Conservation (phyloP, 2,329 filamentous ascomycete species). For the Venturia oleaginea region DNA sequence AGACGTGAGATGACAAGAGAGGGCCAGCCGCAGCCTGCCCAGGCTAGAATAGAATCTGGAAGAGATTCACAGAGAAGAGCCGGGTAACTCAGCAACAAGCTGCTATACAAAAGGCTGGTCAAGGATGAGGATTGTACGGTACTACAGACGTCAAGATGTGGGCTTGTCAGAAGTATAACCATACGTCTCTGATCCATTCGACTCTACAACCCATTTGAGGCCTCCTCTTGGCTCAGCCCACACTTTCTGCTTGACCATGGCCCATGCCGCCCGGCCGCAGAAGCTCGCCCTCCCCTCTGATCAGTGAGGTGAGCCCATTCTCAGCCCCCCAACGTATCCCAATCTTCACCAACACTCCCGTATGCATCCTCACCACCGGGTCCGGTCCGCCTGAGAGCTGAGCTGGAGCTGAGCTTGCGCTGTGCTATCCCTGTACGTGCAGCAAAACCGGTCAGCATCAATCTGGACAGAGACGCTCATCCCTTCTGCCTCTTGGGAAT, state of each 20-base stretch:
- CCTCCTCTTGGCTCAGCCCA: background rate
- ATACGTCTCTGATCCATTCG: no score
- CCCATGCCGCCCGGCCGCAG: background rate
- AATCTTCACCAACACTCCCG: background rate
- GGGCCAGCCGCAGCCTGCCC: background rate
- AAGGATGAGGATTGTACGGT: background rate
- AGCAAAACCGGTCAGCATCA: background rate
- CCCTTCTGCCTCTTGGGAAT: background rate
- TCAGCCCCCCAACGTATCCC: constrained; percentile 2
- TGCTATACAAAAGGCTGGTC: background rate
- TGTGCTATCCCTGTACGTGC: background rate
- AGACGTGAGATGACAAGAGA: background rate
- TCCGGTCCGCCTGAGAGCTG: background rate
- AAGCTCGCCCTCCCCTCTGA: background rate
- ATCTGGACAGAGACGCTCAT: background rate
- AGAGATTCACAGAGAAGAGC: background rate
- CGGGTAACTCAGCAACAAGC: background rate
- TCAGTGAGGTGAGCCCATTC: background rate
- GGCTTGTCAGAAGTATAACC: background rate
- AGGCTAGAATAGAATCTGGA: no score
- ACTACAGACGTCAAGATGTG: background rate
- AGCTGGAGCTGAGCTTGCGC: background rate
- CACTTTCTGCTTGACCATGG: background rate
- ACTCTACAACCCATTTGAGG: background rate
- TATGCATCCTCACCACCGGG: background rate